These are phyloP conservation scores for Geotrichum citri-aurantii DNA, from an alignment of 1,139 yeast genomes.

Conservation along the genomic window DNA sequence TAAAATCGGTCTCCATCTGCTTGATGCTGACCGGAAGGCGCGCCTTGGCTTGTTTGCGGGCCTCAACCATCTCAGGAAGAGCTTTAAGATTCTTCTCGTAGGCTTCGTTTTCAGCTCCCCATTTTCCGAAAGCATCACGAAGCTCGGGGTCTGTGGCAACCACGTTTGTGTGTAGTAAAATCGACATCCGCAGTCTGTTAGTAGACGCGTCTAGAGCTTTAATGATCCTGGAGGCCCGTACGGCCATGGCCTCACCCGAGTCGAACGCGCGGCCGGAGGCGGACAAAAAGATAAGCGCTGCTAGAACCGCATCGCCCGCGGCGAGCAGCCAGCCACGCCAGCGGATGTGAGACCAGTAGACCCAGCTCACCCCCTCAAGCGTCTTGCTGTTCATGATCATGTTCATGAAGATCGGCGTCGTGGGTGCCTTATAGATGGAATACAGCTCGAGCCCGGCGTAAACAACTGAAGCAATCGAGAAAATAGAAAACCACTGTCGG, in stretches of 20 bases:
- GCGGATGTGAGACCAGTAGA: conserved; percentile 21
- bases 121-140: conserved; percentile 10
- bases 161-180: conserved; percentile 16
- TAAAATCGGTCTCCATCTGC: conserved; percentile 12
- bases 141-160: conserved; percentile 11
- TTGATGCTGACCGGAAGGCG: conserved; percentile 7
- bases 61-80: conserved; percentile 10
- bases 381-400: conserved; percentile 15
- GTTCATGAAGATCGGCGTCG: not conserved
- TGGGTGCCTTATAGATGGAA: conserved; percentile 16
- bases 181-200: conserved; percentile 14
- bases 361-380: conserved; percentile 21
- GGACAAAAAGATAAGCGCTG: conserved; percentile 20
- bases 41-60: conserved; percentile 15
- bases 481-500: conserved; percentile 21
- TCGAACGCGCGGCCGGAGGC: conserved; percentile 26
- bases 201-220: conserved; percentile 3
- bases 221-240: conserved; percentile 5
- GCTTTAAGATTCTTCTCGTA: not conserved
- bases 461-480: conserved; percentile 12
- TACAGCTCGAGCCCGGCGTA: conserved; percentile 17
- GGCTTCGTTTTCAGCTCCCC: conserved; percentile 10
- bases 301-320: conserved; percentile 20
- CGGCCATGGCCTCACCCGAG: conserved; percentile 11
- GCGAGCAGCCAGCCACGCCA: conserved; percentile 20